Conservation (phyloP, 1,284 basidiomycete species). For the Ceratobasidium papillatum region DNA sequence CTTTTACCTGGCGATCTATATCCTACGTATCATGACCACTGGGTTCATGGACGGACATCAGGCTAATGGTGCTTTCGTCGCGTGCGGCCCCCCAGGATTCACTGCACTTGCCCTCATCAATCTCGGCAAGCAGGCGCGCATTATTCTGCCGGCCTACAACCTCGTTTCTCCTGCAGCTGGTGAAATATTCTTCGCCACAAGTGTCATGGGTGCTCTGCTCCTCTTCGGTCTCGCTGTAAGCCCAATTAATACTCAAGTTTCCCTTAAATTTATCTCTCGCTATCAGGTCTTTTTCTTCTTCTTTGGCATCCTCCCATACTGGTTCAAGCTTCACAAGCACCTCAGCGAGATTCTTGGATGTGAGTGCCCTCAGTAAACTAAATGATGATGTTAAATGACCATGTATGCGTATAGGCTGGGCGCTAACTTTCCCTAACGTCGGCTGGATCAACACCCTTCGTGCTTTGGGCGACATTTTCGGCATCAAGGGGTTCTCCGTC, state of each 20-base stretch:
- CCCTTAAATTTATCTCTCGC: background rate
- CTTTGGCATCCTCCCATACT: conserved; percentile 42
- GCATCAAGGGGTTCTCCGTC: conserved; percentile 37
- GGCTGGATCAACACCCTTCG: conserved; percentile 43
- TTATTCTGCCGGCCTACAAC: conserved; percentile 38
- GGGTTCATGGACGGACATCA: conserved; percentile 43
- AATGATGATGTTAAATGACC: background rate
- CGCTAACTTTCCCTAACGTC: conserved; percentile 44
- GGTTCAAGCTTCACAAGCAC: conserved; percentile 45
- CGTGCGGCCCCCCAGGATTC: conserved; percentile 44
- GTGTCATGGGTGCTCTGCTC: conserved; percentile 40
- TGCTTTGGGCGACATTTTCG: conserved; percentile 42
- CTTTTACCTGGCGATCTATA: conserved; percentile 40
- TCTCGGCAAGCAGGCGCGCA: conserved; percentile 41
- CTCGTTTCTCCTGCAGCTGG: conserved; percentile 41
- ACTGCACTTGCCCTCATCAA: conserved; percentile 44
- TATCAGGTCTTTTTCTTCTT: conserved; percentile 28
- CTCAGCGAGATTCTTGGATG: conserved; percentile 45
- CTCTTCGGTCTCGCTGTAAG: conserved; percentile 43
- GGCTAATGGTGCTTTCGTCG: conserved; percentile 45
- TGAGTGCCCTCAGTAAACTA: background rate
- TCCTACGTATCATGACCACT: conserved; percentile 41
- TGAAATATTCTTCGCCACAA: conserved; percentile 40
- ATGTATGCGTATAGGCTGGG: conserved; percentile 41
- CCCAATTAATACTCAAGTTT: conserved; percentile 16